These are phyloP conservation scores for Microthlaspi erraticum DNA, from an alignment of 345 rosid species.

Conservation along the genomic window DNA sequence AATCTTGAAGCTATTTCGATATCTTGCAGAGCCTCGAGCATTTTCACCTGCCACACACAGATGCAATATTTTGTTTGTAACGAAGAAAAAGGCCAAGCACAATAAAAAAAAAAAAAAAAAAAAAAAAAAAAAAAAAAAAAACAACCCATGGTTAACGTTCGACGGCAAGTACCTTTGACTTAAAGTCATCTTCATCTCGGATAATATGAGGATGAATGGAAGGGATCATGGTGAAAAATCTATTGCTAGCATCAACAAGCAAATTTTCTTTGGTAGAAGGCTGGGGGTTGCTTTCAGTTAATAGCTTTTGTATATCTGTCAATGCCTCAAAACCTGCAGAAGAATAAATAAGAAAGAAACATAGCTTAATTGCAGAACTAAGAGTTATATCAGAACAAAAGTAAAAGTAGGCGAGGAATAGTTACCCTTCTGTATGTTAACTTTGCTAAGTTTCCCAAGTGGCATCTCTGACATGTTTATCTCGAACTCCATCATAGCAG, in stretches of 20 bases:
- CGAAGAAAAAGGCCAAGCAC: neutral
- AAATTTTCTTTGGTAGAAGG: conserved; percentile 72
- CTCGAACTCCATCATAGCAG: conserved; percentile 98
- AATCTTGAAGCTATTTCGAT: conserved; percentile 96
- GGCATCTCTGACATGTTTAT: conserved; percentile 99
- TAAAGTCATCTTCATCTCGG: conserved; percentile 83
- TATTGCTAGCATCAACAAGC: conserved; percentile 91
- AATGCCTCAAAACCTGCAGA: conserved; percentile 88
- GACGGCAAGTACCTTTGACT: conserved; percentile 69
- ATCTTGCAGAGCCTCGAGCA: conserved; percentile 97
- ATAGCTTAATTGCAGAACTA: conserved; percentile 23
- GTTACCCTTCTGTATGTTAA: conserved; percentile 82
- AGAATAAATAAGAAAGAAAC: neutral
- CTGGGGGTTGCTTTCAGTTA: conserved; percentile 50
- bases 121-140: neutral
- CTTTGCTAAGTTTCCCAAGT: conserved; percentile 94
- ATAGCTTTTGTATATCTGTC: conserved; percentile 84
- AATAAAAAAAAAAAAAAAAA: neutral
- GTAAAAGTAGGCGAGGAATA: conserved; percentile 14
- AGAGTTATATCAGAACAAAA: neutral
- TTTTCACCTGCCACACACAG: conserved; percentile 71
- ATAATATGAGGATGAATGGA: conserved; percentile 88
- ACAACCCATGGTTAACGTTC: neutral
- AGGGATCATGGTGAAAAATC: conserved; percentile 93
- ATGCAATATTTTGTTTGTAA: conserved; percentile 17